Evolutionary conservation across 148 eudicot genomes (phyloP).

Genomic region (Talinum fruticosum): DNA sequence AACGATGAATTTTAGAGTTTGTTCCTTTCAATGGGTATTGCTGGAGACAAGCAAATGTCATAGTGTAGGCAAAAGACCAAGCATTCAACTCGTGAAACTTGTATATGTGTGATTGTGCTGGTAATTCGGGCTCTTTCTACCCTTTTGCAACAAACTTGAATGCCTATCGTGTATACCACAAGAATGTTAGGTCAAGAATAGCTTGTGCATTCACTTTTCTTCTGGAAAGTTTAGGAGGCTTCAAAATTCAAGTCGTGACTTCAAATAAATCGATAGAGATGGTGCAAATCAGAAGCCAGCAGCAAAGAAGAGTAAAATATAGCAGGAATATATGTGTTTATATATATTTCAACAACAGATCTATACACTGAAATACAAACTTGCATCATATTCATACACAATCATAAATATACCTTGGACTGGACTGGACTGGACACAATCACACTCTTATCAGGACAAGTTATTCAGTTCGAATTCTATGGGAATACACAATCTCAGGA

Average conservation of each 20-base stretch:
- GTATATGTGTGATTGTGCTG: neutral
- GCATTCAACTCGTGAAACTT: neutral
- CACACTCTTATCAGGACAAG: neutral
- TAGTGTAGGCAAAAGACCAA: neutral
- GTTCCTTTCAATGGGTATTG: neutral
- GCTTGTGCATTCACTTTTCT: neutral
- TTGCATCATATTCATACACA: slow-evolving; percentile 8
- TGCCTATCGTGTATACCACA: neutral
- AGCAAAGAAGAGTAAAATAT: neutral
- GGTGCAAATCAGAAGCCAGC: neutral
- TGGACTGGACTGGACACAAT: slow-evolving; percentile 8
- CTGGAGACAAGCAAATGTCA: neutral
- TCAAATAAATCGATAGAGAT: neutral
- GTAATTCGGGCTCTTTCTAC: neutral
- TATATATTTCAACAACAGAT: neutral
- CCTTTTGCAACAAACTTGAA: neutral
- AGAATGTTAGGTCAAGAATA: neutral
- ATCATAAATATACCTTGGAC: neutral
- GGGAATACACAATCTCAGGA: slow-evolving; percentile 6
- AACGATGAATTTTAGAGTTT: neutral
- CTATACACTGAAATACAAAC: neutral
- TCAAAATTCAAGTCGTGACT: neutral
- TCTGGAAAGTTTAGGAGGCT: neutral
- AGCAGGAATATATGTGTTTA: neutral
- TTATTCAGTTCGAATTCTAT: neutral